phyloP scores from a whole-genome alignment of 1,284 basidiomycete species.

The Austroboletus olivaceoglutinosus region DNA sequence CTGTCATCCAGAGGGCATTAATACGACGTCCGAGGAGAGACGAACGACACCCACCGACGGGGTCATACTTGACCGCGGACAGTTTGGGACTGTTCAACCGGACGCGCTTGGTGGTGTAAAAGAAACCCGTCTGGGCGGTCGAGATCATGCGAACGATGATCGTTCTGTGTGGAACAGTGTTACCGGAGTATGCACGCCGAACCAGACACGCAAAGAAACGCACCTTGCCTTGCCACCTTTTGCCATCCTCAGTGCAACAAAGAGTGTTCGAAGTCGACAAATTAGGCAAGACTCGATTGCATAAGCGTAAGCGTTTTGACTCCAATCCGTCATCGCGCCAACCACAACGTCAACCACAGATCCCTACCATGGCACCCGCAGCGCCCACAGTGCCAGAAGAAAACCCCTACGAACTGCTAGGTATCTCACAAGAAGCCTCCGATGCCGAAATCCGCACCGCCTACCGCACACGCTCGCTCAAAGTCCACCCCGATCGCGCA shows the following conservation, averaged over 20 bases:
- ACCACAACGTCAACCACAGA: neutral
- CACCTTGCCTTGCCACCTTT: constrained; percentile 56
- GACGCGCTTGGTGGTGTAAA: constrained; percentile 79
- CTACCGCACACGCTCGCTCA: constrained; percentile 79
- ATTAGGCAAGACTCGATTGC: constrained; percentile 10
- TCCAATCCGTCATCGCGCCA: too few species aligned
- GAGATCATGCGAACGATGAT: constrained; percentile 84
- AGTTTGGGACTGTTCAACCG: constrained; percentile 66
- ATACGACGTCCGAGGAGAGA: neutral
- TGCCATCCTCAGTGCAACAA: constrained; percentile 18
- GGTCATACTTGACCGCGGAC: constrained; percentile 87
- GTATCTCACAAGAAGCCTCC: constrained; percentile 63
- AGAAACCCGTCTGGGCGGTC: constrained; percentile 86
- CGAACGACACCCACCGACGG: constrained; percentile 57
- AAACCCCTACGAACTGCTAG: constrained; percentile 78
- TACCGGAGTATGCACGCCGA: neutral
- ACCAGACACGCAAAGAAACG: constrained; percentile 21
- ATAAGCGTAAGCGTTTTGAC: constrained; percentile 13
- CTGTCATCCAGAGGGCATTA: constrained; percentile 36
- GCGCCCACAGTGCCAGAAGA: constrained; percentile 44
- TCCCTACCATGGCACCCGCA: constrained; percentile 21
- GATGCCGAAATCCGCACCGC: constrained; percentile 84
- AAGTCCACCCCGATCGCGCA: constrained; percentile 87
- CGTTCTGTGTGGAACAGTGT: constrained; percentile 50
- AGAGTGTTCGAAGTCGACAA: neutral